These are phyloP conservation scores for Gynostemma pentaphyllum DNA, from an alignment of 306 rosid species.

Conservation along the genomic window DNA sequence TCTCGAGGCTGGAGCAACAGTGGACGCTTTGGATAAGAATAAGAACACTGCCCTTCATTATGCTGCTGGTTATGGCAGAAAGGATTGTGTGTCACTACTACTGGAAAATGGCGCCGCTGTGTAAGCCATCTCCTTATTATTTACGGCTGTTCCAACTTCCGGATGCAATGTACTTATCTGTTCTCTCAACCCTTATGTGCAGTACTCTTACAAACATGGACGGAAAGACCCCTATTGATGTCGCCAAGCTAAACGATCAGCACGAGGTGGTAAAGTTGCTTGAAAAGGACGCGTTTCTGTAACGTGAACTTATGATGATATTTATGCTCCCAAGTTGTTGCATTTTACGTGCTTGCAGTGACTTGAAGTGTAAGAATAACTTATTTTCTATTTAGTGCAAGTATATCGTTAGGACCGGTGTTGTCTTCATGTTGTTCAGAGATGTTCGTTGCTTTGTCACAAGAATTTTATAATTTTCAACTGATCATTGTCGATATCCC, in stretches of 20 bases:
- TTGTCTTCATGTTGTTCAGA: background rate
- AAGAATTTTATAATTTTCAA: constrained; percentile 3
- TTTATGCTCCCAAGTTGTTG: background rate
- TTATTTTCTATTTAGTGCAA: background rate
- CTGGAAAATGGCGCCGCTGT: constrained; percentile 93
- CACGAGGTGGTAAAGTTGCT: constrained; percentile 81
- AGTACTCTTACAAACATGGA: constrained; percentile 93
- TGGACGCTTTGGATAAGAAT: constrained; percentile 88
- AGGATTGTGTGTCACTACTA: constrained; percentile 91
- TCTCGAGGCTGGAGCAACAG: constrained; percentile 91
- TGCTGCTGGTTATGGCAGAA: constrained; percentile 98
- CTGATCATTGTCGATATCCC: background rate
- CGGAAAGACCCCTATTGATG: constrained; percentile 96
- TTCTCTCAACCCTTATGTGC: constrained; percentile 14
- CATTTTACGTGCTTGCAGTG: background rate
- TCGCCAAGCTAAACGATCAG: constrained; percentile 92
- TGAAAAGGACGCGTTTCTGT: constrained; percentile 93
- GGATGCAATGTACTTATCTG: background rate
- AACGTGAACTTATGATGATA: constrained; percentile 1
- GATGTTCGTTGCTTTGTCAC: background rate
- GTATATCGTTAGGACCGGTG: constrained; percentile 1
- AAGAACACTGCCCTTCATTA: constrained; percentile 98
- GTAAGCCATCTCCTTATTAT: constrained; percentile 32
- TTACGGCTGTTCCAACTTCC: background rate
- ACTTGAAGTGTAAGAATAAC: background rate